These are phyloP conservation scores for Theileria luwenshuni DNA, from an alignment of 169 alveolate species.

Conservation along the genomic window DNA sequence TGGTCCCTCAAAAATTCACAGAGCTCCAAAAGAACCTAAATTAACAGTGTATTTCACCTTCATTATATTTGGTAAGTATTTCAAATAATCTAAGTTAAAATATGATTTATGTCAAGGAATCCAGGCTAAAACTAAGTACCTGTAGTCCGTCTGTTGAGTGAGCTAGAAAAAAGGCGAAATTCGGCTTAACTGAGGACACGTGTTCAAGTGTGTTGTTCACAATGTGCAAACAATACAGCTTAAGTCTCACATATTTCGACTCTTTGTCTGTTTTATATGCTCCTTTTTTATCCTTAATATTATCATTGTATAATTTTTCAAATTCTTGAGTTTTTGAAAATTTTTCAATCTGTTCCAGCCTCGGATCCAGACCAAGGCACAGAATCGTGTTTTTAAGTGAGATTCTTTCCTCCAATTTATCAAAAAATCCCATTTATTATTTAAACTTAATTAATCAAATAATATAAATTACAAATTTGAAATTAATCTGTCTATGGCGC, in stretches of 20 bases:
- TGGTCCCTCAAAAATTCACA: conserved; percentile 56
- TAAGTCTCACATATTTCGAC: conserved; percentile 44
- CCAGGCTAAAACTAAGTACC: conserved; percentile 30
- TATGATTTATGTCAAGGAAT: too few relatives aligned
- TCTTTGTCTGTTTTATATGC: conserved; percentile 18
- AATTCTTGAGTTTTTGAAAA: conserved; percentile 68
- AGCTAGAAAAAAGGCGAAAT: conserved; percentile 78
- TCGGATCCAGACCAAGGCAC: conserved; percentile 80
- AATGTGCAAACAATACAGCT: conserved; percentile 71
- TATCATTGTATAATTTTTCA: conserved; percentile 35
- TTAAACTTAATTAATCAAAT: neutral
- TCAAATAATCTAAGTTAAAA: too few relatives aligned
- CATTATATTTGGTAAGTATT: too few relatives aligned
- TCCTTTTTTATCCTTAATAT: conserved; percentile 31
- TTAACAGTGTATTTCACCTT: too few relatives aligned
- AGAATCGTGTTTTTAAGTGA: conserved; percentile 42
- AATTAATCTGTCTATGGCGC: conserved; percentile 12
- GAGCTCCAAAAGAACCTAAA: conserved; percentile 69
- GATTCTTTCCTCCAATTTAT: conserved; percentile 32
- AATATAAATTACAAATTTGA: neutral
- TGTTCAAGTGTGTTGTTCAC: conserved; percentile 65
- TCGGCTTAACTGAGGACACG: conserved; percentile 73
- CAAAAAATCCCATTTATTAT: conserved; percentile 57
- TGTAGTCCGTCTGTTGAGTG: conserved; percentile 74
- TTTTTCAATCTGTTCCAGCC: conserved; percentile 66